Conservation (phyloP, 768 basidiomycete genomes). For the Boletellus sp. region DNA sequence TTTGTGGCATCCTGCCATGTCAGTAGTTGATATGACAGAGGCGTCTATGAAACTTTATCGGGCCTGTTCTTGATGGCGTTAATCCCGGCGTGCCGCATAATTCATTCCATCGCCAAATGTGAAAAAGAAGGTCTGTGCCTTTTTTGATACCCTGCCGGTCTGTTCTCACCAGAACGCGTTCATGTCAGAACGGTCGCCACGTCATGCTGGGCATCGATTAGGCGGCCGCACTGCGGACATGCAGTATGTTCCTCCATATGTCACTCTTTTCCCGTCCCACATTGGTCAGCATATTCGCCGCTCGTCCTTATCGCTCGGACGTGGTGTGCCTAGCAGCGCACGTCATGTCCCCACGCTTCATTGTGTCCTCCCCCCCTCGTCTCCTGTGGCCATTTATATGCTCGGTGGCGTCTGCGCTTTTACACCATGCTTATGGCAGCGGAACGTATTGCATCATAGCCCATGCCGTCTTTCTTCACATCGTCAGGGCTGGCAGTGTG, state of each 20-base stretch:
- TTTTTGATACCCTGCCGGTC: conserved; percentile 16
- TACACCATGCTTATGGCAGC: background rate
- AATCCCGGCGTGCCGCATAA: conserved; percentile 22
- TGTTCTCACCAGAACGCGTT: conserved; percentile 20
- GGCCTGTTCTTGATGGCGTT: conserved; percentile 24
- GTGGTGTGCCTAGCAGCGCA: background rate
- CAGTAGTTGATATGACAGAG: conserved; percentile 23
- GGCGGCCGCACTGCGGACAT: conserved; percentile 28
- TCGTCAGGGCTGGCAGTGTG: background rate
- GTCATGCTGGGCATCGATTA: conserved; percentile 11
- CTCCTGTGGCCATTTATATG: conserved; percentile 1
- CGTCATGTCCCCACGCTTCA: too few species aligned
- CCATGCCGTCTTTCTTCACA: background rate
- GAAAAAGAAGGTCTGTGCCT: conserved; percentile 23
- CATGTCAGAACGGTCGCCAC: conserved; percentile 19
- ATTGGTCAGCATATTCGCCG: background rate
- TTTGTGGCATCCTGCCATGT: conserved; percentile 17
- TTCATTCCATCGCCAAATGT: conserved; percentile 18
- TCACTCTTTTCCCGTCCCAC: conserved; percentile 1
- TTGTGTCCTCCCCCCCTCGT: background rate
- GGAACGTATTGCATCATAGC: background rate
- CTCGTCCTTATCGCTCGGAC: background rate
- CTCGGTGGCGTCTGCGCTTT: background rate
- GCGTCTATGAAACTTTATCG: conserved; percentile 30
- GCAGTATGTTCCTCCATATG: conserved; percentile 3